Conservation (phyloP, 768 basidiomycete species). For the Leccinum subgranulosum region DNA sequence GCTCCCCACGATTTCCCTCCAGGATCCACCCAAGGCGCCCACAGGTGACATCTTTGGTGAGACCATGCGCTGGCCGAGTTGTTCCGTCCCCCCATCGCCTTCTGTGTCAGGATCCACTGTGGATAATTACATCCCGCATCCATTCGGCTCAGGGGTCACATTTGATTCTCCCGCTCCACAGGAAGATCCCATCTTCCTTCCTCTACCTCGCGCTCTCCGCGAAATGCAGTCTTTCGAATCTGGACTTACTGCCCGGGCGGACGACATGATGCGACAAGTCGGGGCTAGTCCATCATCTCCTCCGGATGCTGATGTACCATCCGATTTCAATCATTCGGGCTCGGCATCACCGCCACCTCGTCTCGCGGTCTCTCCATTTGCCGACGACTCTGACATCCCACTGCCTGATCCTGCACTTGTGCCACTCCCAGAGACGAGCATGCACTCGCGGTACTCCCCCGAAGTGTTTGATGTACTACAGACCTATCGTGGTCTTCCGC, state of each 20-base stretch:
- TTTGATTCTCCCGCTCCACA: constrained; percentile 59
- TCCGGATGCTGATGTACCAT: not conserved
- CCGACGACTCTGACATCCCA: constrained; percentile 28
- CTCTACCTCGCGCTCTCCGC: constrained; percentile 56
- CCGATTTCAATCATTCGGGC: not conserved
- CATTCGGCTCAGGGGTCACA: constrained; percentile 61
- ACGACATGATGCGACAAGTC: constrained; percentile 25
- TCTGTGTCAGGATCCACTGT: constrained; percentile 19
- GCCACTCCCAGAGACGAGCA: constrained; percentile 46
- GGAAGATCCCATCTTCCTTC: constrained; percentile 40
- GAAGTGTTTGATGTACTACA: constrained; percentile 81
- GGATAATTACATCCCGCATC: constrained; percentile 39
- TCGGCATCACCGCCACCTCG: constrained; percentile 21
- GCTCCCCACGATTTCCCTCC: constrained; percentile 21
- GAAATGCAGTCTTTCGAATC: constrained; percentile 90
- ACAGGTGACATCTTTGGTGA: constrained; percentile 58
- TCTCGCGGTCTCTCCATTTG: constrained; percentile 25
- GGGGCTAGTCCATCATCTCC: constrained; percentile 12
- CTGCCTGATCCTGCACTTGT: constrained; percentile 26
- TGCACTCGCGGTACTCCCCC: constrained; percentile 64
- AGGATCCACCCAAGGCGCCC: constrained; percentile 27
- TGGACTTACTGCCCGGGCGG: constrained; percentile 69
- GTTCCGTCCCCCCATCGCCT: constrained; percentile 36
- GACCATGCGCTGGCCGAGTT: constrained; percentile 57
- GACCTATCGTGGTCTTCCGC: constrained; percentile 73